Base-by-base conservation (phyloP, 208 protist species). In the Acanthamoeba triangularis region DNA sequence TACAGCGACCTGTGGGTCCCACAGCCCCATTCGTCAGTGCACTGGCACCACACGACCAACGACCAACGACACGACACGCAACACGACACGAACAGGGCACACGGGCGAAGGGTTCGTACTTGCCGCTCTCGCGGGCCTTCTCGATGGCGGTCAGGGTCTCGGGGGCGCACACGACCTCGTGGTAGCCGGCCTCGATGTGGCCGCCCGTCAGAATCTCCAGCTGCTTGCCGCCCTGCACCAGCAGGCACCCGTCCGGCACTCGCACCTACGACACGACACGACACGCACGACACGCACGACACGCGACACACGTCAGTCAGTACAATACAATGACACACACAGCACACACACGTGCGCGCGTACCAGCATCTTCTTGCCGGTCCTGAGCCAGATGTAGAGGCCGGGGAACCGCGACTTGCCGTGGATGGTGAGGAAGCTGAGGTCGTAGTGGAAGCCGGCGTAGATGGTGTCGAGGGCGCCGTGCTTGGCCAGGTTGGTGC, bases 351-450 rank as follows among this genome's bases (percentile, higher is more conserved):
- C 76, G 76, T 5, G 25, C 20, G 20, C 65, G 65, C 20, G 30
- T 30, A 97, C 97, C 7, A 35, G 41, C 30, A 96, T 52, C 59
- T 97, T 90, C 16, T 87, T 95, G 54, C 97, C 97, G 54, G 96
- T 95, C 56, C 97, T 49, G 14, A 95, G 52, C 98, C 98, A 98
- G 72, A 98, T 95, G 93, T 94, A 98, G 14, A 98, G 80, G 47
- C 97, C 97, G 65, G 98, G 98, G 35, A 95, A 98, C 65, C 97
- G 95, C 16, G 95, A 96, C 69, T 96, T 96, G 84, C 98, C 98
- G 69, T 98, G 98, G 56, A 98, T 97, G 1, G 98, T 98, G 10
- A 98, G 84, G 30, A 98, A 96, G 65, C 98, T 98, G 47, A 98
- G 96, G 76, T 98, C 97, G 72, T 97, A 97, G 90, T 98, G 98